Percentiles rank a stretch among this genome's conserved stretches.
Conservation (phyloP, 1,284 basidiomycete species). For the Heliocybe sulcata region DNA sequence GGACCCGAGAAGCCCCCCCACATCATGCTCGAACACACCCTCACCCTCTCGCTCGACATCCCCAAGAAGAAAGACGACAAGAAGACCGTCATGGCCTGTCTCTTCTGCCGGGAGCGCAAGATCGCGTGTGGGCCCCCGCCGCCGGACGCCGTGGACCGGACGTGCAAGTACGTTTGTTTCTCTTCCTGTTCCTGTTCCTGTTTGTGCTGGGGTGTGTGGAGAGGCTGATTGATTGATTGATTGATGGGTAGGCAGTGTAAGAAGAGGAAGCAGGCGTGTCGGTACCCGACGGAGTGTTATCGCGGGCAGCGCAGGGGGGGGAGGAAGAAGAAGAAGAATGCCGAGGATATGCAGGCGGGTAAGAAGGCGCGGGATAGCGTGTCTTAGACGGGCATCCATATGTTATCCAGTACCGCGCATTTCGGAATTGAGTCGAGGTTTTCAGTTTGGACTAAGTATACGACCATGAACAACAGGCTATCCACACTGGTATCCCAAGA, state of each 20-base stretch:
- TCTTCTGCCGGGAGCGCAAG: constrained; percentile 32
- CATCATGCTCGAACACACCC: background rate
- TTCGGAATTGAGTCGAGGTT: too few species aligned
- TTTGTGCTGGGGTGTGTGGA: too few species aligned
- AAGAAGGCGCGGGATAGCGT: too few species aligned
- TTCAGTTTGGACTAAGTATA: too few species aligned
- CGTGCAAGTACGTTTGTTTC: constrained; percentile 25
- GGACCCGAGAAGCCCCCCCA: too few species aligned
- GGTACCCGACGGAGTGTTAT: constrained; percentile 44
- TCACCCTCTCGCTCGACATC: background rate
- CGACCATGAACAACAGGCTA: too few species aligned
- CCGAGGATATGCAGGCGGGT: background rate
- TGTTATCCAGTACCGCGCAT: too few species aligned
- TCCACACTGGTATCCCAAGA: too few species aligned
- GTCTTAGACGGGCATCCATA: too few species aligned
- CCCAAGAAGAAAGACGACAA: constrained; percentile 9
- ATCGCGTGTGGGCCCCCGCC: constrained; percentile 28
- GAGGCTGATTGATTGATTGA: background rate
- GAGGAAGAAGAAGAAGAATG: background rate
- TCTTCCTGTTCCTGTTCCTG: background rate
- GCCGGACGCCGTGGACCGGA: constrained; percentile 17
- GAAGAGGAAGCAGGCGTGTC: constrained; percentile 37
- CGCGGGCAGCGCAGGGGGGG: constrained; percentile 29
- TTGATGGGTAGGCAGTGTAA: constrained; percentile 32
- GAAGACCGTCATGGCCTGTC: constrained; percentile 29